Evolutionary conservation across 1,139 yeast genomes (phyloP).

Genomic region (Magnusiomyces tetraspermus): DNA sequence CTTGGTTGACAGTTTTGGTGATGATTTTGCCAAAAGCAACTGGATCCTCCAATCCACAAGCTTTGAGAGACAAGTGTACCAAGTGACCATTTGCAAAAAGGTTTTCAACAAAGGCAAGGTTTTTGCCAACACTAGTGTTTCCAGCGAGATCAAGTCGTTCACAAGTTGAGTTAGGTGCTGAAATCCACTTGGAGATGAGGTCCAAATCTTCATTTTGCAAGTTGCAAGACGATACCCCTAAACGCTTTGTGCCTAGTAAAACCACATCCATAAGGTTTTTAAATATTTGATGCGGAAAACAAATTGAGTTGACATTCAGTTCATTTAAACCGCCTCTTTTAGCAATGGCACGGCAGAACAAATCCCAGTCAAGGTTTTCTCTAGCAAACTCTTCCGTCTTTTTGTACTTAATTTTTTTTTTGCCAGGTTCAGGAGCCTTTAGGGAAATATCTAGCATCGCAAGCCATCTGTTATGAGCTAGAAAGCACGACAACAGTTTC

Average conservation of each 20-base stretch:
- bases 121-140: constrained; percentile 39
- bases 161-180: constrained; percentile 43
- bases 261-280: constrained; percentile 49
- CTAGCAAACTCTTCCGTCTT: constrained; percentile 37
- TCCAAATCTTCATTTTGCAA: constrained; percentile 48
- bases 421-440: constrained; percentile 9
- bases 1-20: constrained; percentile 41
- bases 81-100: constrained; percentile 2
- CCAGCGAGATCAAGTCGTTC: constrained; percentile 82
- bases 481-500: constrained; percentile 63
- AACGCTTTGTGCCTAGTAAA: constrained; percentile 47
- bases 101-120: constrained; percentile 3
- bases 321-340: constrained; percentile 71
- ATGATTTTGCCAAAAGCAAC: constrained; percentile 48
- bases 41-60: constrained; percentile 49
- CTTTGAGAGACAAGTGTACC: constrained; percentile 61
- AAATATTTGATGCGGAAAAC: constrained; percentile 41
- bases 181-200: constrained; percentile 54
- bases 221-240: constrained; percentile 71
- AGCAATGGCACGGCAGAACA: constrained; percentile 51
- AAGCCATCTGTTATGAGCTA: constrained; percentile 48
- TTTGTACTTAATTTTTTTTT: constrained; percentile 11
- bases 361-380: constrained; percentile 65
- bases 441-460: constrained; percentile 47
- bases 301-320: constrained; percentile 71